A percentile compares a stretch with the other conserved stretches of the same genome.
Conservation (phyloP, 345 rosid species). For the Populus euphratica region DNA sequence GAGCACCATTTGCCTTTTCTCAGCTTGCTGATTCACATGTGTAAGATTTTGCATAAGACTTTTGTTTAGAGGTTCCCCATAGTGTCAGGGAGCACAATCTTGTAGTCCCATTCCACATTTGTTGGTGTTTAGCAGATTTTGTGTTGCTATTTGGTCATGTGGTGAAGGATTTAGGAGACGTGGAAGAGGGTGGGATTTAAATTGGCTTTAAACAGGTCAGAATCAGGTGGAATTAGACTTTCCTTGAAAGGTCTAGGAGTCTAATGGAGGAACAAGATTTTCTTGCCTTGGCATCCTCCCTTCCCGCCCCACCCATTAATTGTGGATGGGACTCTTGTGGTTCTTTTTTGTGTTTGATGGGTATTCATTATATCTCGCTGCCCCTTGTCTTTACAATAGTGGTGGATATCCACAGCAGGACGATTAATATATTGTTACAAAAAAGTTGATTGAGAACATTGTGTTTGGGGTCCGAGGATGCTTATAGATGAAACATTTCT, state of each 20-base stretch:
- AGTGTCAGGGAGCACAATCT: not conserved
- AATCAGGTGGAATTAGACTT: not conserved
- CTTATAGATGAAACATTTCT: not conserved
- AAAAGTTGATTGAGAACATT: not conserved
- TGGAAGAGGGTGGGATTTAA: not conserved
- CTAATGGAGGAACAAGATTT: not conserved
- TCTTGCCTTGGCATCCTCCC: too few species aligned
- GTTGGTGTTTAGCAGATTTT: not conserved
- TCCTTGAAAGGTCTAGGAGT: not conserved
- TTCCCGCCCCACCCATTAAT: not conserved
- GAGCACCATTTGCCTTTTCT: not conserved
- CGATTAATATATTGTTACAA: not conserved
- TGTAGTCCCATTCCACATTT: not conserved
- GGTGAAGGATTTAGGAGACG: not conserved
- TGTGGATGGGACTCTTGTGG: not conserved
- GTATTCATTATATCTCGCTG: not conserved
- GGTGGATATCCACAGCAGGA: not conserved
- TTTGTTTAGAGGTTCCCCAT: not conserved
- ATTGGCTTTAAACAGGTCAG: not conserved
- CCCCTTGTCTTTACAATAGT: not conserved
- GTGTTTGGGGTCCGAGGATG: not conserved
- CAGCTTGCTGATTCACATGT: not conserved
- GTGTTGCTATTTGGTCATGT: not conserved
- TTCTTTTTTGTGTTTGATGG: not conserved
- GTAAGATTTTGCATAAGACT: not conserved